phyloP scores from a whole-genome alignment of 441 rosid genomes.

The Gossypium trilobum region DNA sequence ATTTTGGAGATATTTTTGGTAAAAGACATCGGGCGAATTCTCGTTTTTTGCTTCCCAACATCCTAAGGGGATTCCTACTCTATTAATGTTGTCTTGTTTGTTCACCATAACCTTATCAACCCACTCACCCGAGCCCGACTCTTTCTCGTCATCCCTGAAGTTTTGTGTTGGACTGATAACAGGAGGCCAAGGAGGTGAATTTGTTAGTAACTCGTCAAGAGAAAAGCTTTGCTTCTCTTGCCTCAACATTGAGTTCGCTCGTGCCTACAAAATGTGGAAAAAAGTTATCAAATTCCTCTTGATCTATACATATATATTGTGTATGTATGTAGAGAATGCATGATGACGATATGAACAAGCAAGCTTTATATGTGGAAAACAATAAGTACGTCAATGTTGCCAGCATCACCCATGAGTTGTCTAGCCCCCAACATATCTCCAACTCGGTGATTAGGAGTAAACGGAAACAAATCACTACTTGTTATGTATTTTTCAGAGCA shows the following conservation, averaged over 20 bases:
- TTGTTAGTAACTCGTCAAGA: conserved; percentile 68
- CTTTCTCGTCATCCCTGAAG: conserved; percentile 61
- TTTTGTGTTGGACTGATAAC: conserved; percentile 54
- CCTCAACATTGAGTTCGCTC: conserved; percentile 30
- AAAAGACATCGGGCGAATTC: conserved; percentile 42
- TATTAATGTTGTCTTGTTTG: conserved; percentile 54
- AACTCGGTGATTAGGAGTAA: conserved; percentile 29
- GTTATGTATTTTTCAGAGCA: conserved; percentile 49
- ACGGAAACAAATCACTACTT: conserved; percentile 35
- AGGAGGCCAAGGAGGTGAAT: conserved; percentile 96
- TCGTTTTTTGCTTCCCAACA: conserved; percentile 46
- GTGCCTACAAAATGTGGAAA: conserved; percentile 33
- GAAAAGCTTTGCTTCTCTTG: conserved; percentile 66
- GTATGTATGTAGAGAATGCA: neutral
- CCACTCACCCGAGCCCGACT: conserved; percentile 73
- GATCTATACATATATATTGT: neutral
- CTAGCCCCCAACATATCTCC: conserved; percentile 31
- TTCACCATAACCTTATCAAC: conserved; percentile 94
- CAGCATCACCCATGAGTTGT: conserved; percentile 58
- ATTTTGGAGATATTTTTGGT: conserved; percentile 59
- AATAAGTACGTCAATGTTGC: conserved; percentile 56
- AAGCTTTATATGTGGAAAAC: neutral
- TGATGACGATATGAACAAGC: neutral
- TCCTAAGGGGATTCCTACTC: conserved; percentile 45
- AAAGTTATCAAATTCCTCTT: conserved; percentile 13